phyloP scores from a whole-genome alignment of 805 yeast genomes.

The Candida arabinofermentans region DNA sequence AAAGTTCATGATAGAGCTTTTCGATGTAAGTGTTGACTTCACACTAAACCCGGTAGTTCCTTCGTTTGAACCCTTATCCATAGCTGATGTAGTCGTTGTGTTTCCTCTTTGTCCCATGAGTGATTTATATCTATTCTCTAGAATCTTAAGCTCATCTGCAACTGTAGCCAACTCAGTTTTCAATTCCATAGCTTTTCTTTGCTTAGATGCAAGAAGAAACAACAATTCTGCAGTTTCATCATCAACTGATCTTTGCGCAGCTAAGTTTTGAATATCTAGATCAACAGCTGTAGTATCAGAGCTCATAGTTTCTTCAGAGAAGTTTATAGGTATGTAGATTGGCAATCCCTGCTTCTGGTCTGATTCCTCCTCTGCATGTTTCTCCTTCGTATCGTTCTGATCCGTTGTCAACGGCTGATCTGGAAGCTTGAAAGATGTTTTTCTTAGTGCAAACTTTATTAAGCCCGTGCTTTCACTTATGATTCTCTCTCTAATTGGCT shows the following conservation, averaged over 20 bases:
- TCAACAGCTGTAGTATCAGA: not conserved
- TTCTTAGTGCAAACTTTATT: slow-evolving; percentile 38
- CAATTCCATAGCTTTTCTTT: slow-evolving; percentile 47
- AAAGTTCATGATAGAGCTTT: slow-evolving; percentile 13
- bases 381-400: not conserved
- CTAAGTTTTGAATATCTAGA: not conserved
- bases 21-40: slow-evolving; percentile 1
- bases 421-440: slow-evolving; percentile 1
- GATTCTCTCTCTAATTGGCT: slow-evolving; percentile 36
- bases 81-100: not conserved
- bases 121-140: slow-evolving; percentile 32
- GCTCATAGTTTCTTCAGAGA: not conserved
- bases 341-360: slow-evolving; percentile 29
- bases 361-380: not conserved
- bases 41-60: too few species aligned
- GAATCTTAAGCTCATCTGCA: slow-evolving; percentile 33
- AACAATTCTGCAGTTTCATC: slow-evolving; percentile 23
- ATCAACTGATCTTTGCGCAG: slow-evolving; percentile 1
- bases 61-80: not conserved
- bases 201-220: slow-evolving; percentile 45
- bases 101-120: slow-evolving; percentile 2
- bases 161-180: slow-evolving; percentile 40
- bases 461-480: slow-evolving; percentile 50
- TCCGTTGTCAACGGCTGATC: not conserved
- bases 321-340: slow-evolving; percentile 32